Evolutionary conservation across 2,329 filamentous ascomycete species (phyloP), one percentile per base, ranked within the genome.

Genomic region (Xylariaceae sp.): DNA sequence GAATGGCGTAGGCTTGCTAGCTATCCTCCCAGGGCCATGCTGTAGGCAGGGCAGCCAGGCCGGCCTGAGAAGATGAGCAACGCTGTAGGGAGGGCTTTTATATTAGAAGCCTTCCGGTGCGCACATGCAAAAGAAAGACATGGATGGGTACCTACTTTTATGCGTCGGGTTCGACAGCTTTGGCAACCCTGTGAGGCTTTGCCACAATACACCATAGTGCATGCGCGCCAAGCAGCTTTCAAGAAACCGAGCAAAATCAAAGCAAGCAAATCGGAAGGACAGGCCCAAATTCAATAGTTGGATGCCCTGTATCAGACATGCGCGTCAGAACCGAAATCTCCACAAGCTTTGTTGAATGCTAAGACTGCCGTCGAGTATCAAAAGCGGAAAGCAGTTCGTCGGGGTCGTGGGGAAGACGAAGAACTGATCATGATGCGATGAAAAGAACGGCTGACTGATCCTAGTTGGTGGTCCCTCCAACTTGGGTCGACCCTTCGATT

Each of bases 131-230:
- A 48, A 30, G 27, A 21, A 33, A 50, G 18, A 49, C 37, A 18
- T 13, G 27, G 46, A 43, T 24, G 27, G 32, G 32, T 55, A 67
- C 75, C 53, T 67, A 81, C 80, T 75, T 82, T 82, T 66, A 82
- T 82, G 61, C 80, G 77, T 58, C 80, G 73, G 29, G 73, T 77
- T 50, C 80, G 78, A 64, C 80, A 82, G 58, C 74, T 78, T 61
- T 81, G 73, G 67, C 80, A 82, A 63, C 79, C 79, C 64, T 80
- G 74, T 6, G 80, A 82, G 61, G 80, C 80, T 66, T 82, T 82
- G 37, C 80, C 80, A 61, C 80, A 82, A 68, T 81, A 82, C 39
- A 82, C 79, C 80, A 82, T 82, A 64, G 60, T 63, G 64, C 55
- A 59, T 55, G 35, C 44, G 57, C 33, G 56, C 63, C 62, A 64